Conservation (phyloP, 2,329 filamentous ascomycete species). For the Fusarium xylarioides region DNA sequence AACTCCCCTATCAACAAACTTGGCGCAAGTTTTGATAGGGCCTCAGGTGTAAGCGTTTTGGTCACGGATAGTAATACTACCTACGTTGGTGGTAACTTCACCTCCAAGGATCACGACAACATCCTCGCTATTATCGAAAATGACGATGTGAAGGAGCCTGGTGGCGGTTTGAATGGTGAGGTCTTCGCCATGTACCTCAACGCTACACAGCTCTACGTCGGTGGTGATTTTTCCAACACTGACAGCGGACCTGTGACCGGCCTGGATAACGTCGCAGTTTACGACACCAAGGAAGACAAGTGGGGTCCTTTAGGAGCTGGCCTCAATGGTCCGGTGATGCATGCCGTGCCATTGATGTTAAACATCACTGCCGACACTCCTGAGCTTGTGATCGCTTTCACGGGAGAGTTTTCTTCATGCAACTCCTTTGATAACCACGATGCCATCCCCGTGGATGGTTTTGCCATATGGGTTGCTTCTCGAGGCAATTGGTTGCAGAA, state of each 20-base stretch:
- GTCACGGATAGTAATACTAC: conserved; percentile 69
- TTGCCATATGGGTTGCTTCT: conserved; percentile 93
- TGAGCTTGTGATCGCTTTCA: conserved; percentile 81
- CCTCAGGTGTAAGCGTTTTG: conserved; percentile 77
- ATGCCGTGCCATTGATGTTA: conserved; percentile 79
- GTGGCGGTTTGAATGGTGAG: conserved; percentile 80
- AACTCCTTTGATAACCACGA: conserved; percentile 71
- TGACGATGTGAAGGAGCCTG: conserved; percentile 69
- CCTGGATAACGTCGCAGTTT: conserved; percentile 80
- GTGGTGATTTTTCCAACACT: conserved; percentile 84
- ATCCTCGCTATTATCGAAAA: conserved; percentile 77
- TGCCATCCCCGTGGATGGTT: conserved; percentile 72
- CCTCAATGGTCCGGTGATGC: conserved; percentile 79
- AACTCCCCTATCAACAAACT: conserved; percentile 80
- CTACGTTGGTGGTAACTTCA: conserved; percentile 88
- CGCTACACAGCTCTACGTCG: conserved; percentile 76
- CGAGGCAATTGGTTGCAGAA: conserved; percentile 88
- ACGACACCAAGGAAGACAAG: conserved; percentile 70
- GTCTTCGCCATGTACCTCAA: conserved; percentile 78
- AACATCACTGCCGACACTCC: conserved; percentile 76
- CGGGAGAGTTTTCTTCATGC: conserved; percentile 80
- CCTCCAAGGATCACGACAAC: conserved; percentile 72
- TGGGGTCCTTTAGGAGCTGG: conserved; percentile 88
- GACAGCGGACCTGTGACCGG: conserved; percentile 67
- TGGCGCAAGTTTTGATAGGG: conserved; percentile 72